Evolutionary conservation across 177 flowering plant species (phyloP), one percentile per base, ranked within the genome.

Genomic region (Vitis hybrid): DNA sequence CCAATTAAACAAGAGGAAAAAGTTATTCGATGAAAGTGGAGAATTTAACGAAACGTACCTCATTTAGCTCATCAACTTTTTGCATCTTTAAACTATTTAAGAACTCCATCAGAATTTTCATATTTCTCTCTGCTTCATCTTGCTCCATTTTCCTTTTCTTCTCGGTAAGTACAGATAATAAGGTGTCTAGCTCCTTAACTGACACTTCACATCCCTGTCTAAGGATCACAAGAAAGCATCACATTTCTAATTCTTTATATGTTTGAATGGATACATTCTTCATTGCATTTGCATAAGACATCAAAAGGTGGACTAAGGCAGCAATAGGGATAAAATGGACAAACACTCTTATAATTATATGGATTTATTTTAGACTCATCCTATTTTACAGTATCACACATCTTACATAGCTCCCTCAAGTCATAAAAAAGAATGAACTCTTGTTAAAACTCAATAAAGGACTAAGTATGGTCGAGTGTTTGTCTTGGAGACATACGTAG

Each of bases 61-160:
- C 93, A 71, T 82, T 87, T 58, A 96, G 82, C 83, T 94, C 98
- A 24, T 92, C 93, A 75, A 86, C 81, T 76, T 94, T 96, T 82
- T 87, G 93, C 83, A 86, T 91, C 82, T 85, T 81, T 58, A 96
- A 73, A 77, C 88, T 83, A 21, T 86, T 80, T 84, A 93, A 82
- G 78, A 96, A 96, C 63, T 91, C 95, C 57, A 88, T 79, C 57
- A 96, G 81, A 77, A 96, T 86, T 76, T 86, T 85, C 91, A 96
- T 84, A 81, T 91, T 96, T 74, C 95, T 86, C 73, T 92, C 98
- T 32, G 97, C 93, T 83, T 96, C 98, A 79, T 96, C 97, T 80
- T 90, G 97, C 76, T 92, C 97, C 95, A 92, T 89, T 79, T 91
- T 96, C 67, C 86, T 87, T 81, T 92, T 96, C 81, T 88, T 96